These are phyloP conservation scores for Saccharomycopsis selenospora DNA, from an alignment of 805 yeast genomes.

Conservation along the genomic window DNA sequence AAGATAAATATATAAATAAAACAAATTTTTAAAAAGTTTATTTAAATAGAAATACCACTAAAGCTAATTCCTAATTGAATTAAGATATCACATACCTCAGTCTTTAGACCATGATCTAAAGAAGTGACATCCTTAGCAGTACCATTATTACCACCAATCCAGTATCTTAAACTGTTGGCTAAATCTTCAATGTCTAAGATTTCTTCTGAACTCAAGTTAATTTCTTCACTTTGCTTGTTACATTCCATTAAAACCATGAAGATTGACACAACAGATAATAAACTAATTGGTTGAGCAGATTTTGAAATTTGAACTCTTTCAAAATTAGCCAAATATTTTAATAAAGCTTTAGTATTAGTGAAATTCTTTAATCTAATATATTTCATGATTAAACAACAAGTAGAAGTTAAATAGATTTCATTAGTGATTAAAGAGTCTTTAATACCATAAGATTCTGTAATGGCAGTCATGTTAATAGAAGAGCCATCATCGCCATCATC, in stretches of 20 bases:
- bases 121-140: slow-evolving; percentile 24
- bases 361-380: slow-evolving; percentile 7
- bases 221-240: slow-evolving; percentile 2
- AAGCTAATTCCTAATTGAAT: slow-evolving; percentile 25
- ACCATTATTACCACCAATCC: slow-evolving; percentile 27
- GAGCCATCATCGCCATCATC: not conserved
- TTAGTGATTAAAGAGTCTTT: not conserved
- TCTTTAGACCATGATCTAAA: slow-evolving; percentile 24
- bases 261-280: slow-evolving; percentile 16
- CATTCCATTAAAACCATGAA: slow-evolving; percentile 12
- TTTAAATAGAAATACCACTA: slow-evolving; percentile 17
- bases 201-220: slow-evolving; percentile 19
- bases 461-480: not conserved
- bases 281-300: slow-evolving; percentile 7
- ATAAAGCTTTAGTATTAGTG: slow-evolving; percentile 5
- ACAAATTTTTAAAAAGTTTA: no score
- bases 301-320: slow-evolving; percentile 5
- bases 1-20: no score
- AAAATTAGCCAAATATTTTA: slow-evolving; percentile 6
- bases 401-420: slow-evolving; percentile 14
- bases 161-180: slow-evolving; percentile 25
- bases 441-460: not conserved
- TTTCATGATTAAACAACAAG: slow-evolving; percentile 14
- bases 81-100: slow-evolving; percentile 28
- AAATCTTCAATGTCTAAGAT: slow-evolving; percentile 26